phyloP scores from a whole-genome alignment of 106 monocot species.

The Dioscorea zingiberensis region DNA sequence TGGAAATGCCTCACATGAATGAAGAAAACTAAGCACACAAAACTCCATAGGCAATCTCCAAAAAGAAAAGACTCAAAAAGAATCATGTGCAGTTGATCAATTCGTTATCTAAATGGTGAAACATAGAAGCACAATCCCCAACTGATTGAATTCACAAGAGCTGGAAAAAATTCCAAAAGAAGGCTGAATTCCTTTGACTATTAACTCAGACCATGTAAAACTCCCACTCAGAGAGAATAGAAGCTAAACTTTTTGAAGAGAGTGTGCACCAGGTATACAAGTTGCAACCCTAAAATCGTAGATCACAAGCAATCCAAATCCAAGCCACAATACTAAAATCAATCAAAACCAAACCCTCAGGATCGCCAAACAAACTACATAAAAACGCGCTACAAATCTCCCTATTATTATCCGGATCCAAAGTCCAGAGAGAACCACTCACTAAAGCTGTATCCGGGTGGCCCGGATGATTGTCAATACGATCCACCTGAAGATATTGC shows the following conservation, averaged over 20 bases:
- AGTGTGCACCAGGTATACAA: no score
- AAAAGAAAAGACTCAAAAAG: no score
- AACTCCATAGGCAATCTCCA: no score
- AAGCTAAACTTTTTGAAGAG: background rate
- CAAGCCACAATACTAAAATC: background rate
- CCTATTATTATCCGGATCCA: background rate
- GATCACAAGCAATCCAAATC: background rate
- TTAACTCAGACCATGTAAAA: background rate
- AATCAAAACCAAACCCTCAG: background rate
- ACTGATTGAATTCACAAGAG: background rate
- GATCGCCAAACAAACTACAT: background rate
- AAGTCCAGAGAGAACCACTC: slow-evolving; percentile 7
- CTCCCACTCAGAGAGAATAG: background rate
- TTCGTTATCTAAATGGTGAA: background rate
- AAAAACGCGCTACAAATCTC: no score
- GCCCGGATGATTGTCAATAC: slow-evolving; percentile 77
- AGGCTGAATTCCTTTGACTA: background rate
- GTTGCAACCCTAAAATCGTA: background rate
- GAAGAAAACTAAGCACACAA: no score
- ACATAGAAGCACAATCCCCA: background rate
- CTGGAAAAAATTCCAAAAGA: background rate
- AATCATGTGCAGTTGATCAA: background rate
- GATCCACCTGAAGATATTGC: slow-evolving; percentile 67
- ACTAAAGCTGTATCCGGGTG: slow-evolving; percentile 74
- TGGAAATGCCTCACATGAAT: no score